These are phyloP conservation scores for Agrocybe praecox DNA, from an alignment of 768 basidiomycete genomes.

Conservation along the genomic window DNA sequence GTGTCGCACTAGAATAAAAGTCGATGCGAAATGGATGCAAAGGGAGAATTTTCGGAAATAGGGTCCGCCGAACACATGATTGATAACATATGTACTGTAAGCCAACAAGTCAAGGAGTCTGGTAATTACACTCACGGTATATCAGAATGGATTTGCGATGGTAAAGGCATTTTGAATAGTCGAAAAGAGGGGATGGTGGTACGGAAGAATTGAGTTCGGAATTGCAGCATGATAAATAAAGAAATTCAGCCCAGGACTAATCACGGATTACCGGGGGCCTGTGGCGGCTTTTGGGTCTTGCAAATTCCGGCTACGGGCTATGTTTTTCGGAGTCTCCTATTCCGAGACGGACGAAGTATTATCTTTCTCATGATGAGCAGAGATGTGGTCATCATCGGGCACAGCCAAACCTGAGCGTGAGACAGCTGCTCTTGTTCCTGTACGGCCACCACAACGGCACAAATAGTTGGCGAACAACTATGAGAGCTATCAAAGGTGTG, in stretches of 20 bases:
- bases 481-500: conserved; percentile 70
- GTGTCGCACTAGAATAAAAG: conserved; percentile 13
- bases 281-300: background rate
- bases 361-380: too few species aligned
- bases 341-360: too few species aligned
- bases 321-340: background rate
- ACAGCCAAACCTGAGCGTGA: background rate
- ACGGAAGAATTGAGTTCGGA: background rate
- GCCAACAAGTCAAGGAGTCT: background rate
- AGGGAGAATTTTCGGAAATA: background rate
- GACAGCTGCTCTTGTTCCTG: conserved; percentile 16
- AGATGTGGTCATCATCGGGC: too few species aligned
- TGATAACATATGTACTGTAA: background rate
- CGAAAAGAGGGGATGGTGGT: conserved; percentile 2
- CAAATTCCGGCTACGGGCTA: background rate
- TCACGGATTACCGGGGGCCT: background rate
- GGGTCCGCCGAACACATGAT: background rate
- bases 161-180: conserved; percentile 32
- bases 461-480: conserved; percentile 19
- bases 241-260: conserved; percentile 5
- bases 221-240: conserved; percentile 7
- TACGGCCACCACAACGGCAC: conserved; percentile 8
- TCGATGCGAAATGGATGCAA: background rate
- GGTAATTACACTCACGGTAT: conserved; percentile 20
- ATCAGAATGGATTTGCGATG: conserved; percentile 28